Percentiles rank a stretch among this genome's conserved stretches.
phyloP scores from a whole-genome alignment of 2,329 filamentous ascomycete genomes.

The Hirsutella thompsonii region DNA sequence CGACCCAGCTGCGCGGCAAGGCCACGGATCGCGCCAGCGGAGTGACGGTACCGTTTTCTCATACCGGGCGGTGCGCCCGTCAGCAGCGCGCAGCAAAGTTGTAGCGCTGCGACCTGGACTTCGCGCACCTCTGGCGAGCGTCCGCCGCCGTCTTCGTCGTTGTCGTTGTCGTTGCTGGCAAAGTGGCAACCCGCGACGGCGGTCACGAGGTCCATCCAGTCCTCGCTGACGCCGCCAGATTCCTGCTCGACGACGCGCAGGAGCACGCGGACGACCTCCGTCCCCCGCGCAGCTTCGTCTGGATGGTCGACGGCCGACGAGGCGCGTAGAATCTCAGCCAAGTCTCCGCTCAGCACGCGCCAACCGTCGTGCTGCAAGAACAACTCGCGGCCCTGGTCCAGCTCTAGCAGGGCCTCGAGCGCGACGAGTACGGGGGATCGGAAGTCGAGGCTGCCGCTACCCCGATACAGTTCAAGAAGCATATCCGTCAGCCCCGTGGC shows the following conservation, averaged over 20 bases:
- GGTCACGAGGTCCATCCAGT: conserved; percentile 45
- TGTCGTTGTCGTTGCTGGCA: conserved; percentile 19
- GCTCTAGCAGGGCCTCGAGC: conserved; percentile 42
- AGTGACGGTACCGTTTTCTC: conserved; percentile 36
- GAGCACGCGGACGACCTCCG: conserved; percentile 43
- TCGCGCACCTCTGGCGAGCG: conserved; percentile 24
- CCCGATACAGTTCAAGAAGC: conserved; percentile 47
- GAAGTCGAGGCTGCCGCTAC: conserved; percentile 33
- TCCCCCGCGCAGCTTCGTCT: conserved; percentile 28
- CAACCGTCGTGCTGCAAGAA: conserved; percentile 42
- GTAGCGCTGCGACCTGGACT: conserved; percentile 38
- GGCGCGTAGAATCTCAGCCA: conserved; percentile 28
- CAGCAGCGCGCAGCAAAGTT: conserved; percentile 42
- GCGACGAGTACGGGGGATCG: conserved; percentile 44
- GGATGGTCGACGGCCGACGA: conserved; percentile 13
- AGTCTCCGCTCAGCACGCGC: conserved; percentile 35
- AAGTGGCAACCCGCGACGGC: conserved; percentile 34
- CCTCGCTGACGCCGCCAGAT: conserved; percentile 29
- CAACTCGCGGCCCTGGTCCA: conserved; percentile 30
- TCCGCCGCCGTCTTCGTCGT: too few species aligned
- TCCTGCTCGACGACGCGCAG: conserved; percentile 37
- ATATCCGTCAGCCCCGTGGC: conserved; percentile 48
- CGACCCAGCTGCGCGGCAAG: conserved; percentile 28
- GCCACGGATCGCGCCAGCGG: conserved; percentile 35
- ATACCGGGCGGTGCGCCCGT: conserved; percentile 30